Conservation (phyloP, 139 green algal genomes). For the Klebsormidium nitens region DNA sequence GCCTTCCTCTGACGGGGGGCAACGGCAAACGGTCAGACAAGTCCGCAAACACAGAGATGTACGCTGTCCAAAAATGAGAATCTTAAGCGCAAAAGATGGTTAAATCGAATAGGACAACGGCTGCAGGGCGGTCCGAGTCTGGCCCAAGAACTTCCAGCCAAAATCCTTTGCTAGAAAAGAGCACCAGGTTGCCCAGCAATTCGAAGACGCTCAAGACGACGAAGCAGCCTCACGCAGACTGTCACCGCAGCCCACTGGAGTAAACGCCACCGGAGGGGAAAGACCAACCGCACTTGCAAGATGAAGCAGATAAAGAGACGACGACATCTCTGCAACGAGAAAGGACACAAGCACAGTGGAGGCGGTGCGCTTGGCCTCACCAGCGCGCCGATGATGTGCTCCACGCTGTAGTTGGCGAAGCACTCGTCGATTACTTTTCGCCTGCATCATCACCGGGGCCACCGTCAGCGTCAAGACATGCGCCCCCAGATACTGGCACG, state of each 20-base stretch:
- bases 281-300: too few relatives aligned
- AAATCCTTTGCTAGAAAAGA: too few relatives aligned
- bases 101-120: not conserved
- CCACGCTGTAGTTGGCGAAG: slow-evolving; percentile 9
- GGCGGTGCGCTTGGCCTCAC: too few relatives aligned
- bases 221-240: not conserved
- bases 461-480: not conserved
- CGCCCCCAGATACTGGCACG: not conserved
- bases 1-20: too few relatives aligned
- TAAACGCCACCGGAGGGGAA: too few relatives aligned
- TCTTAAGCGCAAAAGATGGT: not conserved
- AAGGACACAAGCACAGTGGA: too few relatives aligned
- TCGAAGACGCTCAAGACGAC: not conserved
- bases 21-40: not conserved
- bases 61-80: not conserved
- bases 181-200: not conserved
- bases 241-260: too few relatives aligned
- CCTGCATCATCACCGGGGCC: slow-evolving; percentile 4
- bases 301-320: too few relatives aligned
- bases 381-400: slow-evolving; percentile 12
- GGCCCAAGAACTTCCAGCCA: too few relatives aligned
- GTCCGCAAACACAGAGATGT: not conserved
- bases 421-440: slow-evolving; percentile 9
- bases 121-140: not conserved
- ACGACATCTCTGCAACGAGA: too few relatives aligned